Base-by-base conservation (phyloP, 1,284 basidiomycete genomes). In the Ceratobasidium sp. region DNA sequence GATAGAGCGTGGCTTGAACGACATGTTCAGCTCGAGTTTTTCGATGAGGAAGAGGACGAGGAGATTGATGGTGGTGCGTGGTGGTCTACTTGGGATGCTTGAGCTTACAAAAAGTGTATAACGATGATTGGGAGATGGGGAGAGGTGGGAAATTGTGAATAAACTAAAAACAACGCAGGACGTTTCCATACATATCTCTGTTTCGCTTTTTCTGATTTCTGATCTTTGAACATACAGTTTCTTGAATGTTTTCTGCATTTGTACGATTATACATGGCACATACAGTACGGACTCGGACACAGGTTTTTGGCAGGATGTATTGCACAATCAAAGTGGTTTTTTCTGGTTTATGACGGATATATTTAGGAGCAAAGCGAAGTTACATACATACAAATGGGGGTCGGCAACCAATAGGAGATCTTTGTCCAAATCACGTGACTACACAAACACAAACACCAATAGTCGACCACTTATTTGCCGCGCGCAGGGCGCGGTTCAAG, bases 31-130 rank as follows among this genome's bases (percentile, higher is more conserved):
- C 61, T 76, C 28, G 72, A 76, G 33, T 76, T 76, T 55, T 76
- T 76, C 33, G 72, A 76, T 33, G 72, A 76, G 49, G 72, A 76
- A 49, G 72, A 76, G 28, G 72, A 76, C n/a, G 72, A 76, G 40
- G 72, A 76, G n/a, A 55, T 76, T 66, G 72, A 76, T 51, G 72
- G 72, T 20, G 60, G 72, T 56, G 72, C 72, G 39, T 76, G 72
- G 72, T 76, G 72, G 72, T 66, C 61, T 39, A 76, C 72, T 40
- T 76, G 72, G 72, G 58, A 60, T 39, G 72, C 63, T 23, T 76
- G 20, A 40, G 4, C 49, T n/a, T 26, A 13, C 26, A 60, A 33
- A 33, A 33, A 33, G 33, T 33, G 4, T 33, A 33, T 33, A 33
- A 33, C 33, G 33, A 33, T 33, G 33, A 33, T 33, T 33, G 33